Conservation (phyloP, 108 stramenopile genomes). For the Pinguiococcus pyrenoidosus region DNA sequence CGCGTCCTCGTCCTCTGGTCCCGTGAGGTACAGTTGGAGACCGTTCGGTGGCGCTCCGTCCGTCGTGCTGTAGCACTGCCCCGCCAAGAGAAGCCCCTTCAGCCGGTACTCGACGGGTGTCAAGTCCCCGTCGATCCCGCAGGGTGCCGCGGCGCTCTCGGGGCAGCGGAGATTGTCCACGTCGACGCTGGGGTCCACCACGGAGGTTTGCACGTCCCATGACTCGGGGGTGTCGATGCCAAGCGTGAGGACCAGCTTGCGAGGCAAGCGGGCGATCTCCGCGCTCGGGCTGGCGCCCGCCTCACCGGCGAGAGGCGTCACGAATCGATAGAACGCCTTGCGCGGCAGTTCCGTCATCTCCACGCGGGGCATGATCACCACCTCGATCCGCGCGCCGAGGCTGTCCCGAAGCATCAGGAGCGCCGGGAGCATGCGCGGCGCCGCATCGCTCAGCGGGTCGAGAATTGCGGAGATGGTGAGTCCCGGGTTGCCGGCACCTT, state of each 20-base stretch:
- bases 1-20: not conserved
- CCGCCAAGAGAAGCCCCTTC: slow-evolving; percentile 67
- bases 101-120: slow-evolving; percentile 68
- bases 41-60: slow-evolving; percentile 66
- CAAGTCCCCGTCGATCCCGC: slow-evolving; percentile 18
- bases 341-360: slow-evolving; percentile 62
- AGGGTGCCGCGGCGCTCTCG: slow-evolving; percentile 14
- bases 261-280: slow-evolving; percentile 63
- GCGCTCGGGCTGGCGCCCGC: slow-evolving; percentile 55
- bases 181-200: slow-evolving; percentile 47
- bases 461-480: slow-evolving; percentile 53
- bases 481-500: not conserved
- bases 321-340: slow-evolving; percentile 82
- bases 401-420: slow-evolving; percentile 56
- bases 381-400: slow-evolving; percentile 48
- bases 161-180: slow-evolving; percentile 85
- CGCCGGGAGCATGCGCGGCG: slow-evolving; percentile 66
- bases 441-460: slow-evolving; percentile 70
- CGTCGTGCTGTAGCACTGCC: slow-evolving; percentile 56
- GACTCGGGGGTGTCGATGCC: slow-evolving; percentile 85
- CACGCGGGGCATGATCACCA: slow-evolving; percentile 49
- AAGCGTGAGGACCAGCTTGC: slow-evolving; percentile 71
- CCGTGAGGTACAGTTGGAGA: slow-evolving; percentile 60
- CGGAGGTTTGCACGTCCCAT: slow-evolving; percentile 81
- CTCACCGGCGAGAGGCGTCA: slow-evolving; percentile 45